Conservation (phyloP, 805 yeast genomes). For the Debaryomyces hansenii region DNA sequence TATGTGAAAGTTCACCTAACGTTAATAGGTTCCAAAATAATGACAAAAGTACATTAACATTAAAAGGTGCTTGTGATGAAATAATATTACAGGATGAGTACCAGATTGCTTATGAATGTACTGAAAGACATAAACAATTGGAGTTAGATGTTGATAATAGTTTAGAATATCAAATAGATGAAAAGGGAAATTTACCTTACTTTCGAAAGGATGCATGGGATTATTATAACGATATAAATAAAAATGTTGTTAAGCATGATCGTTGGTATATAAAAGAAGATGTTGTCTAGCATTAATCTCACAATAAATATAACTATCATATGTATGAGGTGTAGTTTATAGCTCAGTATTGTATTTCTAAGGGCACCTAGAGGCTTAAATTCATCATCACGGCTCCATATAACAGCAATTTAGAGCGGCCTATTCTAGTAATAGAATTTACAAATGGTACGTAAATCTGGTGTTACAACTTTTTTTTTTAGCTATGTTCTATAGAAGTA, state of each 20-base stretch:
- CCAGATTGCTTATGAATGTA: conserved; percentile 23
- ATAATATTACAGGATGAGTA: conserved; percentile 38
- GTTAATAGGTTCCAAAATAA: conserved; percentile 19
- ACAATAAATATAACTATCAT: no score
- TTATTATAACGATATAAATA: conserved; percentile 24
- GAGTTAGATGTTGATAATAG: conserved; percentile 24
- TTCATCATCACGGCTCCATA: no score
- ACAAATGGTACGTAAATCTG: no score
- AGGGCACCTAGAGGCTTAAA: no score
- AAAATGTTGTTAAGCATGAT: conserved; percentile 12
- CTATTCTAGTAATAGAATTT: no score
- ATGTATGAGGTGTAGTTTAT: no score
- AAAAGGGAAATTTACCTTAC: conserved; percentile 35
- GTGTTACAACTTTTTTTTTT: no score
- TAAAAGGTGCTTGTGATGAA: conserved; percentile 41
- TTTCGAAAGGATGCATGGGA: conserved; percentile 41
- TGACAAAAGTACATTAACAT: conserved; percentile 25
- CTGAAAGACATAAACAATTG: conserved; percentile 21
- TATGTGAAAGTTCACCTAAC: conserved; percentile 34
- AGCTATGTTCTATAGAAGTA: no score
- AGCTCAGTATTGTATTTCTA: no score
- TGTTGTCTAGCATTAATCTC: background rate
- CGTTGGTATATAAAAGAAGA: conserved; percentile 20
- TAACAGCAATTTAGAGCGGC: no score
- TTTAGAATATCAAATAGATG: conserved; percentile 20